These are phyloP conservation scores for Pestalotiopsis sp. DNA, from an alignment of 2,329 filamentous ascomycete species.

Conservation along the genomic window DNA sequence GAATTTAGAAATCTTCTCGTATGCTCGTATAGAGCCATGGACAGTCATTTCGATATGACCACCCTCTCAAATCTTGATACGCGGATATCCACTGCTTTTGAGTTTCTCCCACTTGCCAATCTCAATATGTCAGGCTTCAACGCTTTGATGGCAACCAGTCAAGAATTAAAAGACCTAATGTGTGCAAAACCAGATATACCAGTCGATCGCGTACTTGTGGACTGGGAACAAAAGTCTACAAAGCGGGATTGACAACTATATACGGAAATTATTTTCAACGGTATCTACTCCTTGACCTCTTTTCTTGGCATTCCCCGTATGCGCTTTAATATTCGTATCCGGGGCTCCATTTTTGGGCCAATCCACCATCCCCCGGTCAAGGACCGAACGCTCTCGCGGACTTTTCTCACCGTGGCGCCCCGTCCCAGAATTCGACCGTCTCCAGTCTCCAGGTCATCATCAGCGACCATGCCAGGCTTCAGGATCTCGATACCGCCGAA, in stretches of 20 bases:
- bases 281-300: conserved; percentile 28
- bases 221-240: no score
- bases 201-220: no score
- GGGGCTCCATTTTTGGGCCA: conserved; percentile 62
- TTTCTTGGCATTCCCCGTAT: conserved; percentile 28
- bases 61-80: no score
- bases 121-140: no score
- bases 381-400: conserved; percentile 44
- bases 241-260: no score
- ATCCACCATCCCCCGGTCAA: conserved; percentile 66
- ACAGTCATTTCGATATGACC: neutral
- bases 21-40: neutral
- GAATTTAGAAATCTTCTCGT: neutral
- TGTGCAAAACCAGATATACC: no score
- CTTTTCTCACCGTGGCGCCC: conserved; percentile 40
- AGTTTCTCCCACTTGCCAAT: no score
- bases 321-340: conserved; percentile 51
- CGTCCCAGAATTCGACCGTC: conserved; percentile 44
- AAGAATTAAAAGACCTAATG: no score
- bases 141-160: no score
- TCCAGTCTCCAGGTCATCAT: conserved; percentile 24
- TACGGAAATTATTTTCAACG: neutral
- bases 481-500: conserved; percentile 63
- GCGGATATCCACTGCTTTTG: no score
- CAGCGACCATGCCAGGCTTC: conserved; percentile 41